phyloP scores from a whole-genome alignment of 306 rosid species.

The Sphenostylis stenocarpa region DNA sequence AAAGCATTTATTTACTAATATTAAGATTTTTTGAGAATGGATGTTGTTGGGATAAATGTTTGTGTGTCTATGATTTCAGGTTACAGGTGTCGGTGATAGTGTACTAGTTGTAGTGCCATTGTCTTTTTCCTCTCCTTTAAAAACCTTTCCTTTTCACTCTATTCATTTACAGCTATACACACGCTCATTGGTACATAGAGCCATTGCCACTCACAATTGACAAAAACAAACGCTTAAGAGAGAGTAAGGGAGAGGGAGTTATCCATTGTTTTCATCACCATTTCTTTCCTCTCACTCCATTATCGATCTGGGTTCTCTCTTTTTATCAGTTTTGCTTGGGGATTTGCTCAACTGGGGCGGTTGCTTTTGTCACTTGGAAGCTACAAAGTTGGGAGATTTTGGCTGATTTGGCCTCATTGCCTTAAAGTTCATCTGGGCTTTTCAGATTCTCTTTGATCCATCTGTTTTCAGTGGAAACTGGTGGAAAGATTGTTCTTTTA shows the following conservation, averaged over 20 bases:
- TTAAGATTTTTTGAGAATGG: constrained; percentile 23
- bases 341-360: constrained; percentile 10
- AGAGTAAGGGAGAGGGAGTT: background rate
- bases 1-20: background rate
- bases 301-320: background rate
- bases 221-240: background rate
- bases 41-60: constrained; percentile 35
- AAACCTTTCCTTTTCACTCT: constrained; percentile 9
- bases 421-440: constrained; percentile 31
- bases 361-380: background rate
- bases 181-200: background rate
- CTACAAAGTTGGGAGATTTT: constrained; percentile 13
- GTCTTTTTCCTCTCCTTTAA: constrained; percentile 31
- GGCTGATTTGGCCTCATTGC: constrained; percentile 35
- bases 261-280: background rate
- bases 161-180: constrained; percentile 28
- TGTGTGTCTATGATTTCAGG: constrained; percentile 4
- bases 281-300: background rate
- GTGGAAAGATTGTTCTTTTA: constrained; percentile 33
- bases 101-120: background rate
- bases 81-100: constrained; percentile 26
- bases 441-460: constrained; percentile 25
- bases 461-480: constrained; percentile 20
- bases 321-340: background rate
- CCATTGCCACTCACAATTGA: background rate